Conservation (phyloP, 345 rosid species). For the Lepidium sativum region DNA sequence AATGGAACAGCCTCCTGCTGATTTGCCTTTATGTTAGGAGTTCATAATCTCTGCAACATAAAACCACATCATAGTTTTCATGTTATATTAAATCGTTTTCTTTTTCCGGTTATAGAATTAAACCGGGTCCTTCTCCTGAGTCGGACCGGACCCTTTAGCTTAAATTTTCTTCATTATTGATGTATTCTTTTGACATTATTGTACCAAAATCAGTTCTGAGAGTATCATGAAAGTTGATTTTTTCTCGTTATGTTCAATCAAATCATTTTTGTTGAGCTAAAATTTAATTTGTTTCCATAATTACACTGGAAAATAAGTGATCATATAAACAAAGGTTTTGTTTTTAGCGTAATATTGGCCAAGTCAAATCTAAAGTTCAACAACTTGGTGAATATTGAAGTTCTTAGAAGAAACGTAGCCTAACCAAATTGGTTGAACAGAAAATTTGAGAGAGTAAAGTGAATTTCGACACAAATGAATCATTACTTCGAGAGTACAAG, state of each 20-base stretch:
- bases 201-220: slow-evolving; percentile 5
- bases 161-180: slow-evolving; percentile 10
- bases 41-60: background rate
- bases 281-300: background rate
- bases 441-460: background rate
- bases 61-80: background rate
- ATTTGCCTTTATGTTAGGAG: slow-evolving; percentile 56
- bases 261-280: background rate
- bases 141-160: slow-evolving; percentile 1
- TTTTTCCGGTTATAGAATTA: slow-evolving; percentile 5
- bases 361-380: slow-evolving; percentile 18
- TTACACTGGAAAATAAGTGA: background rate
- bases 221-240: slow-evolving; percentile 3
- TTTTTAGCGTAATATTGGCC: background rate
- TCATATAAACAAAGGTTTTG: background rate
- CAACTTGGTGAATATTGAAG: slow-evolving; percentile 3
- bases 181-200: slow-evolving; percentile 27
- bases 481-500: background rate
- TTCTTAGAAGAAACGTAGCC: background rate
- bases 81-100: slow-evolving; percentile 8
- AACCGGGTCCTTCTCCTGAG: background rate
- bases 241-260: background rate
- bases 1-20: slow-evolving; percentile 57
- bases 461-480: slow-evolving; percentile 6
- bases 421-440: slow-evolving; percentile 18